phyloP scores from a whole-genome alignment of 441 rosid genomes.

The Aleurites moluccanus region DNA sequence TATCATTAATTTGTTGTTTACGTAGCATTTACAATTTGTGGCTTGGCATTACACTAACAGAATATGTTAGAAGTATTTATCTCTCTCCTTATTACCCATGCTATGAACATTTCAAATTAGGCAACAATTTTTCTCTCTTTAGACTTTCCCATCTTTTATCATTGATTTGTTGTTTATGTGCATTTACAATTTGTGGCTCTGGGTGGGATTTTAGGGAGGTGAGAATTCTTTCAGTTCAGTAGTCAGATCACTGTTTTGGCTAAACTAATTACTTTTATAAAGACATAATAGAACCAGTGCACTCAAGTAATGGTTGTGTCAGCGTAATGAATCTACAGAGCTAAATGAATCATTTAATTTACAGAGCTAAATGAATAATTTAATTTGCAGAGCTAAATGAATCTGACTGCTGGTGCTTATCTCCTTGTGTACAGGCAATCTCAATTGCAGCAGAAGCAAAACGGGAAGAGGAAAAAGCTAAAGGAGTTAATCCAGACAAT shows the following conservation, averaged over 20 bases:
- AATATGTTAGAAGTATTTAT: not conserved
- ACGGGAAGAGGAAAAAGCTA: conserved; percentile 96
- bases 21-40: too few species aligned
- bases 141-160: not conserved
- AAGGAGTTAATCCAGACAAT: conserved; percentile 79
- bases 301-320: not conserved
- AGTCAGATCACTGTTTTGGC: not conserved
- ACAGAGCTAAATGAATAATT: too few species aligned
- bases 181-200: not conserved
- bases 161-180: not conserved
- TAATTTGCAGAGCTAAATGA: too few species aligned
- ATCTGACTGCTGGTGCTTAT: conserved; percentile 14
- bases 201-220: not conserved
- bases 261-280: not conserved
- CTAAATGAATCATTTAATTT: not conserved
- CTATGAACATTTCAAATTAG: not conserved
- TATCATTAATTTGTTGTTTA: too few species aligned
- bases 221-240: not conserved
- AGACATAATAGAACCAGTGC: not conserved
- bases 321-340: too few species aligned
- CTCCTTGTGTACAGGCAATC: conserved; percentile 52
- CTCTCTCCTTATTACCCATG: not conserved
- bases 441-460: conserved; percentile 90
- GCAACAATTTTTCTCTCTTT: not conserved
- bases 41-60: too few species aligned